Conservation (phyloP, 2,329 filamentous ascomycete genomes). For the Calonectria montana region DNA sequence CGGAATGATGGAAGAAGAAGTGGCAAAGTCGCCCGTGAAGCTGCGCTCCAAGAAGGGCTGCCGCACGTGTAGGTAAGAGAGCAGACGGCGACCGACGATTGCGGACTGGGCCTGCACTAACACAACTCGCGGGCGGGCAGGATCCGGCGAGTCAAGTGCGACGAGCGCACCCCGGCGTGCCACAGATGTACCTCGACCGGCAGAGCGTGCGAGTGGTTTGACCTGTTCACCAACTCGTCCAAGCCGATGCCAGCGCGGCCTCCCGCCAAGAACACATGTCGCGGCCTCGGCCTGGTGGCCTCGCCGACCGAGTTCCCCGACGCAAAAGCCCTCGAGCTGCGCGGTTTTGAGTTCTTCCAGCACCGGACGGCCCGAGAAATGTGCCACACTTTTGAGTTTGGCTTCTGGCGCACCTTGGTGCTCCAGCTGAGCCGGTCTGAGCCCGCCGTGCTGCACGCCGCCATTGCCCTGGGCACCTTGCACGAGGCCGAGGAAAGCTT, state of each 20-base stretch:
- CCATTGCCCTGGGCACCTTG: slow-evolving; percentile 9
- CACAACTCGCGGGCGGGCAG: not conserved
- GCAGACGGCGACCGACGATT: not conserved
- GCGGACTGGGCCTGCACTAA: not conserved
- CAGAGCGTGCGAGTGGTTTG: slow-evolving; percentile 2
- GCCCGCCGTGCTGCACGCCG: not conserved
- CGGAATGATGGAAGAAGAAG: slow-evolving; percentile 1
- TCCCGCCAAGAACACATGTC: not conserved
- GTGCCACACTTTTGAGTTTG: slow-evolving; percentile 10
- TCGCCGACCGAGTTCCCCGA: slow-evolving; percentile 4
- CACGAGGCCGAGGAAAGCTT: slow-evolving; percentile 8
- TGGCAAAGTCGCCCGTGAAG: slow-evolving; percentile 4
- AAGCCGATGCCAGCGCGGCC: not conserved
- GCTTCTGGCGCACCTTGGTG: slow-evolving; percentile 5
- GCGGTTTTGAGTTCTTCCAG: slow-evolving; percentile 9
- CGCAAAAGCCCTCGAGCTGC: slow-evolving; percentile 5
- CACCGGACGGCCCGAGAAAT: slow-evolving; percentile 1
- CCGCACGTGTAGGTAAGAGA: slow-evolving; percentile 10
- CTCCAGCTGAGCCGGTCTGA: slow-evolving; percentile 3
- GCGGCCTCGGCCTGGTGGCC: not conserved
- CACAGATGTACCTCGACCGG: slow-evolving; percentile 5
- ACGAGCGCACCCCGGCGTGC: not conserved
- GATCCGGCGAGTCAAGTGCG: slow-evolving; percentile 12
- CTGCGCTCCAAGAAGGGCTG: slow-evolving; percentile 9
- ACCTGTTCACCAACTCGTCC: not conserved